Evolutionary conservation across 148 eudicot genomes (phyloP).

Genomic region (Fallopia convolvulus): DNA sequence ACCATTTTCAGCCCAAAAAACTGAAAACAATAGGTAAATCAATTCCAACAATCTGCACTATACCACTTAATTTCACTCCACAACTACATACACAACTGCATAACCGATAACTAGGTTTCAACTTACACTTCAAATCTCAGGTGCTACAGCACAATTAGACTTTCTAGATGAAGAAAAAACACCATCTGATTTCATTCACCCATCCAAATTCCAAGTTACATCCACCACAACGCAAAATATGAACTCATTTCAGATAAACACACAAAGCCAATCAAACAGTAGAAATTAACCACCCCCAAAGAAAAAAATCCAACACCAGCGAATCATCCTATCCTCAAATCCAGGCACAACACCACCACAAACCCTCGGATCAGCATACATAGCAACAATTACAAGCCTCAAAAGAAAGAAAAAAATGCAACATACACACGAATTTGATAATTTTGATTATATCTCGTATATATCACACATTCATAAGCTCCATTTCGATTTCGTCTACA

Average conservation of each 20-base stretch:
- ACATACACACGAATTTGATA: neutral
- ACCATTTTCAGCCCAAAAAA: neutral
- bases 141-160: neutral
- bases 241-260: neutral
- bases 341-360: neutral
- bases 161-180: neutral
- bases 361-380: neutral
- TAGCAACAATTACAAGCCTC: neutral
- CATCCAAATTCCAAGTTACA: neutral
- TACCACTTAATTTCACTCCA: neutral
- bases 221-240: neutral
- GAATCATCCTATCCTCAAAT: neutral
- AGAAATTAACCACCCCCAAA: no score
- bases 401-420: neutral
- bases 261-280: neutral
- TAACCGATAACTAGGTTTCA: neutral
- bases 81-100: neutral
- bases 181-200: neutral
- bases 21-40: neutral
- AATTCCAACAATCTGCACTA: neutral
- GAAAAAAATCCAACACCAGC: neutral
- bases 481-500: neutral
- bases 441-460: neutral
- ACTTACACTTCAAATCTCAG: neutral
- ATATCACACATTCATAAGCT: neutral